These are phyloP conservation scores for Coniosporium tulheliwenetii DNA, from an alignment of 2,329 filamentous ascomycete genomes.

Conservation along the genomic window DNA sequence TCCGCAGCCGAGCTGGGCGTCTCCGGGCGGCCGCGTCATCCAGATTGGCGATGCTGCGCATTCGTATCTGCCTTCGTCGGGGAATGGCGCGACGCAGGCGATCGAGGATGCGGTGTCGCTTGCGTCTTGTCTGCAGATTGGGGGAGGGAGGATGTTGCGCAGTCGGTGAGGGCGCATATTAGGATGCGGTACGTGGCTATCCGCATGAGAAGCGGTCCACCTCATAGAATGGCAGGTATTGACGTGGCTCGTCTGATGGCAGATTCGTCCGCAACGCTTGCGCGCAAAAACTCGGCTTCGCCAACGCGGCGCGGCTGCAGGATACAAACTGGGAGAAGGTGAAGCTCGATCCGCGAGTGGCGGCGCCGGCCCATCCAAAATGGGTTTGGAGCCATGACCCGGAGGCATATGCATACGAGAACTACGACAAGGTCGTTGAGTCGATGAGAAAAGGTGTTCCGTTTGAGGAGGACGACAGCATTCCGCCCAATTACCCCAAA, in stretches of 20 bases:
- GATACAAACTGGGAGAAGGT: constrained; percentile 33
- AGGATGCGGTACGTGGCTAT: constrained; percentile 20
- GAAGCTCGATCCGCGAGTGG: constrained; percentile 26
- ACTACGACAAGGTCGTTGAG: constrained; percentile 14
- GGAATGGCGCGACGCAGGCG: constrained; percentile 31
- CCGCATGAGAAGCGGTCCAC: background rate
- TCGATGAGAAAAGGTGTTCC: constrained; percentile 15
- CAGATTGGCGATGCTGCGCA: constrained; percentile 30
- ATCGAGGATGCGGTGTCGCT: constrained; percentile 31
- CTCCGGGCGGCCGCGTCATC: constrained; percentile 24
- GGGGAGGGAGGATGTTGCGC: constrained; percentile 22
- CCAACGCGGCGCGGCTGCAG: constrained; percentile 30
- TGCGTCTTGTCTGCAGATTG: constrained; percentile 29
- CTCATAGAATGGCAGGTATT: background rate
- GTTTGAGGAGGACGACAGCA: constrained; percentile 24
- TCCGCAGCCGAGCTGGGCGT: constrained; percentile 28
- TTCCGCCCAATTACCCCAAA: constrained; percentile 27
- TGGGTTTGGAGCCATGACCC: constrained; percentile 32
- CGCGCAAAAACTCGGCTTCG: constrained; percentile 32
- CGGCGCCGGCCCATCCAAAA: constrained; percentile 27
- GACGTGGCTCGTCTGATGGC: background rate
- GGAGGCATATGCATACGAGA: constrained; percentile 27
- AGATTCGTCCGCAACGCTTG: constrained; percentile 14
- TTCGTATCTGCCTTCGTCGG: constrained; percentile 27
- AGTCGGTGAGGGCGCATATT: constrained; percentile 23